phyloP scores from a whole-genome alignment of 1,284 basidiomycete genomes.

The Rhodotorula sp. region DNA sequence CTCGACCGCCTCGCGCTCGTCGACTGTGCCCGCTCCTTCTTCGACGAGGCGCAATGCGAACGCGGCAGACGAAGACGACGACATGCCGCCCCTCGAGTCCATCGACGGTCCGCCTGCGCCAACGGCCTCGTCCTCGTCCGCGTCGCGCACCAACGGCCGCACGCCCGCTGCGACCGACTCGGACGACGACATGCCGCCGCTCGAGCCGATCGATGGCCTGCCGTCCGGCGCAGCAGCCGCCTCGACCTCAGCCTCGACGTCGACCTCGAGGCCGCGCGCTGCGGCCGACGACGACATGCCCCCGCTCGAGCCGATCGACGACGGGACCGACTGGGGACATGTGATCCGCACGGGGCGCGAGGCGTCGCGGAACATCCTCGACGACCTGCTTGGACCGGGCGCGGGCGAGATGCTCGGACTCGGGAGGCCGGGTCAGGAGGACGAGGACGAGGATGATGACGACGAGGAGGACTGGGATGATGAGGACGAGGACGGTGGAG shows the following conservation, averaged over 20 bases:
- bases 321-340: not conserved
- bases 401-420: not conserved
- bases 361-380: too few relatives aligned
- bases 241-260: not conserved
- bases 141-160: not conserved
- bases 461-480: not conserved
- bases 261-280: not conserved
- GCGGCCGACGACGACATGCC: not conserved
- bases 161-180: not conserved
- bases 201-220: slow-evolving; percentile 3
- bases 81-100: slow-evolving; percentile 11
- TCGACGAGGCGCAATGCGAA: not conserved
- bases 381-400: too few relatives aligned
- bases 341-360: too few relatives aligned
- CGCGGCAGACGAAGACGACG: not conserved
- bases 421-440: not conserved
- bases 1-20: too few relatives aligned
- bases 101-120: not conserved
- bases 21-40: not conserved
- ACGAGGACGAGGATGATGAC: not conserved
- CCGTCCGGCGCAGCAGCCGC: not conserved
- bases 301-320: slow-evolving; percentile 6
- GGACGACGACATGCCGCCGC: slow-evolving; percentile 12
- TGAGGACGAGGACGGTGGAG: not conserved
- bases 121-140: not conserved